Base-by-base conservation (phyloP, 2,329 filamentous ascomycete species). In the Fusarium succisae region DNA sequence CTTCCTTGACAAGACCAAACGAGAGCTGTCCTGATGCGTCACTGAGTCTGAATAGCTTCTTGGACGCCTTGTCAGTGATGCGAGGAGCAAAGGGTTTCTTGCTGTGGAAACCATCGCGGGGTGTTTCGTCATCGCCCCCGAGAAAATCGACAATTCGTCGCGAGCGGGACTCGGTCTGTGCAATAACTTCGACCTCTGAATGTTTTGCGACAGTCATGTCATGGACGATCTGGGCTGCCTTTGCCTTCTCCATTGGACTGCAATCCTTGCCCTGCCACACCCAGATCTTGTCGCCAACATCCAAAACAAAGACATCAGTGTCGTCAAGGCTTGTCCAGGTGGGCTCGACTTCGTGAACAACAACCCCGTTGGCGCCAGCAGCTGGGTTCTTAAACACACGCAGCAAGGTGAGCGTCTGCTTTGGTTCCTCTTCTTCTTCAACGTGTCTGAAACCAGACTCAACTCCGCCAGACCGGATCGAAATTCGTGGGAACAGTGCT, bases 191-290 rank as follows among this genome's bases (percentile, higher is more conserved):
- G 32, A 92, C 89, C 61, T 92, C 89, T 50, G 89, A 79, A 72
- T 91, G 88, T 78, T 92, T 92, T 18, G 89, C 90, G 13, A 89
- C 81, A 1, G 88, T 91, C 86, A 91, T 85, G 68, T 91, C 89
- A 76, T 91, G 87, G 9, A 92, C 91, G 5, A 92, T 89, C 79
- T 91, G 90, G 0, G 91, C 91, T 0, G 90, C 90, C 82, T 91
- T 91, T 50, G 88, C 88, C 82, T 91, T 92, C 78, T 93, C 91
- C 89, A 92, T 91, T 1, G 91, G 91, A 53, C 88, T 90, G 78
- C 90, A 91, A 47, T 85, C 86, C 76, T 85, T 86, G 57, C 91
- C 91, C 82, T 93, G 91, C 91, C 91, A 93, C 8, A 92, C 89
- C 86, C 89, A 92, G 73, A 93, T 91, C 83, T 92, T 92, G 56